Conservation (phyloP, 1,139 yeast genomes). For the Yamadazyma dushanensis region DNA sequence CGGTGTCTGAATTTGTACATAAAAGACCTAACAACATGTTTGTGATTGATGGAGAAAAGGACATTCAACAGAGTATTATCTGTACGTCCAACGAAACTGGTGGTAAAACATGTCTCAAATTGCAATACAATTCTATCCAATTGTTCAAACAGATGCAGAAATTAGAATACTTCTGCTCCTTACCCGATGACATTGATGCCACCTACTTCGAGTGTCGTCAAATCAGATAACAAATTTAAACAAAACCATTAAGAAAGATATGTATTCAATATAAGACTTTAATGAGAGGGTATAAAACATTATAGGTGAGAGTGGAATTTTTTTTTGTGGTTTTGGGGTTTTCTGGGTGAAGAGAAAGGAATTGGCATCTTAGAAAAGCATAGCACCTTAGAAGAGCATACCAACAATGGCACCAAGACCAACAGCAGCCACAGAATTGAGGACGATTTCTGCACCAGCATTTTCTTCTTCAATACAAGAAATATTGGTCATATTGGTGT, state of each 20-base stretch:
- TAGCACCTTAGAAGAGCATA: constrained; percentile 20
- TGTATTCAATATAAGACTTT: constrained; percentile 6
- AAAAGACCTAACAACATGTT: constrained; percentile 35
- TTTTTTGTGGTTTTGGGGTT: too few relatives aligned
- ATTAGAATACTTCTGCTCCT: constrained; percentile 45
- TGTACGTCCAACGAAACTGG: constrained; percentile 41
- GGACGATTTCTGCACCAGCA: constrained; percentile 8
- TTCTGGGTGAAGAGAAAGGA: too few relatives aligned
- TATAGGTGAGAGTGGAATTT: background rate
- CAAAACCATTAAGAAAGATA: too few relatives aligned
- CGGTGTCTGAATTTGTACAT: constrained; percentile 21
- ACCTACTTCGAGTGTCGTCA: constrained; percentile 51
- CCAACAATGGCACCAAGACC: constrained; percentile 23
- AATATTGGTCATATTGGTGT: constrained; percentile 15
- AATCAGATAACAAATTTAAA: constrained; percentile 27
- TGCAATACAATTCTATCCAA: constrained; percentile 37
- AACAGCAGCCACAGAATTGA: constrained; percentile 15
- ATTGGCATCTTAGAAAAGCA: background rate
- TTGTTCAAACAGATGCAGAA: constrained; percentile 49
- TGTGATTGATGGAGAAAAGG: constrained; percentile 47
- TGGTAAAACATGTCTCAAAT: constrained; percentile 48
- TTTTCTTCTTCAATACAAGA: constrained; percentile 20
- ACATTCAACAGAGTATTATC: constrained; percentile 39
- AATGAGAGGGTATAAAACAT: constrained; percentile 17
- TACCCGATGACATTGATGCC: constrained; percentile 47